Percentiles rank a stretch among this genome's conserved stretches.
These are phyloP conservation scores for Emmonsiellopsis sp. DNA, from an alignment of 2,329 filamentous ascomycete species.

Conservation along the genomic window DNA sequence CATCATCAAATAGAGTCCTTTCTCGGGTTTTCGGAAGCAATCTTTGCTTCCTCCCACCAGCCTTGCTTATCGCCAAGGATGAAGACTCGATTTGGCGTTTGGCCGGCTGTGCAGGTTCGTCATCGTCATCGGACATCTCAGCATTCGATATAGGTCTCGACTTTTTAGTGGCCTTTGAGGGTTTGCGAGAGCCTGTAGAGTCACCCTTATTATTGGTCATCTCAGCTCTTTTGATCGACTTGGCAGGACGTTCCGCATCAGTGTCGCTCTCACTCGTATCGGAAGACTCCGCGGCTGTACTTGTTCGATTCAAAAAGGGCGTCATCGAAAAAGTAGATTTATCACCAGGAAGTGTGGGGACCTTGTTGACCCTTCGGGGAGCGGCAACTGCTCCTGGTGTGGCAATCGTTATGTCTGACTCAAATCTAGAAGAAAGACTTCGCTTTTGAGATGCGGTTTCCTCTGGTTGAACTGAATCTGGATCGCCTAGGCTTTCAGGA, in stretches of 20 bases:
- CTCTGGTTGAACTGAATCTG: slow-evolving; percentile 5
- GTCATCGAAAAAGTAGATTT: slow-evolving; percentile 93
- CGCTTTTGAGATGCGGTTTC: slow-evolving; percentile 29
- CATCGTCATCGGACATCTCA: slow-evolving; percentile 9
- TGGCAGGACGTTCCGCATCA: slow-evolving; percentile 18
- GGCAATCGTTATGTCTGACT: slow-evolving; percentile 39
- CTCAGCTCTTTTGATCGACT: background rate
- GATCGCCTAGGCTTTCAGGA: background rate
- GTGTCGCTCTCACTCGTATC: slow-evolving; percentile 17
- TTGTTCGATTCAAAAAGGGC: slow-evolving; percentile 73
- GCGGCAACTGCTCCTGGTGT: slow-evolving; percentile 41
- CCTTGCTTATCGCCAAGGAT: slow-evolving; percentile 21
- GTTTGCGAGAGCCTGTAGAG: slow-evolving; percentile 8
- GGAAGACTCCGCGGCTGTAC: slow-evolving; percentile 40
- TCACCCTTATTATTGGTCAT: slow-evolving; percentile 5
- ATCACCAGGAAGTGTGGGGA: slow-evolving; percentile 60
- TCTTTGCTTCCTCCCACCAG: slow-evolving; percentile 63
- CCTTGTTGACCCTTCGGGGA: slow-evolving; percentile 48
- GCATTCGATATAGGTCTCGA: slow-evolving; percentile 7
- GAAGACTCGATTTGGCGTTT: slow-evolving; percentile 13
- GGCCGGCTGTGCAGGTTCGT: background rate
- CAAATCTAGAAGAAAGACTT: slow-evolving; percentile 33
- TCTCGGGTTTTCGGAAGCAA: slow-evolving; percentile 54
- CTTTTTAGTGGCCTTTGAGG: slow-evolving; percentile 3
- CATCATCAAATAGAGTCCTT: slow-evolving; percentile 60